Percentiles rank a stretch among this genome's conserved stretches.
Evolutionary conservation across 768 basidiomycete species (phyloP).

Genomic region (Rhizopogon vesiculosus): DNA sequence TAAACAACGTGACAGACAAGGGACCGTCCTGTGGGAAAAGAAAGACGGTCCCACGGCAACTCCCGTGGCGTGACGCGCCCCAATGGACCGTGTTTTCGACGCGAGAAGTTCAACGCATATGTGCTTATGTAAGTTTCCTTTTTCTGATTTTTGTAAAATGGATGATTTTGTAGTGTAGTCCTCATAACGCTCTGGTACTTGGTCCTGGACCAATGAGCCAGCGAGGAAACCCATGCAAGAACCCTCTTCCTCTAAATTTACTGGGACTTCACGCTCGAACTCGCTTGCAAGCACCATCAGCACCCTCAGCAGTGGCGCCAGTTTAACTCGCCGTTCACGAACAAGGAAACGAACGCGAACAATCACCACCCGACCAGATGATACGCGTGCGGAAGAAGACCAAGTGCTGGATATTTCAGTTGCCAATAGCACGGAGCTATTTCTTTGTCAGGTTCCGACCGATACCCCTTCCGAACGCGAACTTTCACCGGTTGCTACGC

Average conservation of each 20-base stretch:
- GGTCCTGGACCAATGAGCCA: slow-evolving; percentile 18
- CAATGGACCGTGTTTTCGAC: no score
- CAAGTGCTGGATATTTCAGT: slow-evolving; percentile 25
- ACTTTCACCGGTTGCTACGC: slow-evolving; percentile 8
- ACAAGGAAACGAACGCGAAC: slow-evolving; percentile 52
- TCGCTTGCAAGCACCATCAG: slow-evolving; percentile 35
- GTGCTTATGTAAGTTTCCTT: slow-evolving; percentile 25
- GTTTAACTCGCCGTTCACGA: slow-evolving; percentile 45
- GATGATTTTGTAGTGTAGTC: slow-evolving; percentile 13
- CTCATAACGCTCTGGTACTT: slow-evolving; percentile 7
- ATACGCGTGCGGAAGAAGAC: slow-evolving; percentile 8
- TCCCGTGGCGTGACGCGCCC: no score
- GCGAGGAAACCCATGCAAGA: slow-evolving; percentile 26
- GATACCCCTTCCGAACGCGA: slow-evolving; percentile 8
- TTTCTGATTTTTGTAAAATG: slow-evolving; percentile 8
- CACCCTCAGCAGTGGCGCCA: slow-evolving; percentile 44
- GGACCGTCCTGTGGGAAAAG: no score
- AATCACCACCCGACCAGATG: slow-evolving; percentile 31
- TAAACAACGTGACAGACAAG: no score
- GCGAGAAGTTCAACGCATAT: no score
- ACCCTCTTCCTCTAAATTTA: slow-evolving; percentile 18
- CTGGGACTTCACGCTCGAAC: slow-evolving; percentile 30
- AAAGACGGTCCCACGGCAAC: no score
- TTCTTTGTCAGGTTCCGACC: slow-evolving; percentile 4
- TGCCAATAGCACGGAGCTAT: slow-evolving; percentile 11